Percentiles rank a stretch among this genome's conserved stretches.
Conservation (phyloP, 768 basidiomycete genomes). For the Pulveroboletus ravenelii region DNA sequence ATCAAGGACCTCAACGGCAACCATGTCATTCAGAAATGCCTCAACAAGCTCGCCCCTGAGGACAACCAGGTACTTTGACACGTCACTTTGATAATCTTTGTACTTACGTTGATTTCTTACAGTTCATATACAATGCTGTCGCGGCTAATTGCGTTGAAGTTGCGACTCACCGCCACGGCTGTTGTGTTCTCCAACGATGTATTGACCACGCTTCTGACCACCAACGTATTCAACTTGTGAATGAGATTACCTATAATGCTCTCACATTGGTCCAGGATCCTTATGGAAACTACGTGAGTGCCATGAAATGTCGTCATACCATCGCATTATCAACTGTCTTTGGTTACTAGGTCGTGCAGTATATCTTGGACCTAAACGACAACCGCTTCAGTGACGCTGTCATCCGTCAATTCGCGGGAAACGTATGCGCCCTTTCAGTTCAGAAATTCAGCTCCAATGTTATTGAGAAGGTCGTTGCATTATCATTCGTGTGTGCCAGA, state of each 20-base stretch:
- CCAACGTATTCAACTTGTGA: constrained; percentile 93
- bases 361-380: constrained; percentile 97
- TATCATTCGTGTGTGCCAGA: background rate
- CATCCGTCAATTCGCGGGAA: constrained; percentile 95
- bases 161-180: constrained; percentile 95
- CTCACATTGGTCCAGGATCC: constrained; percentile 97
- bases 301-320: background rate
- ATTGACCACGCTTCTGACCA: constrained; percentile 97
- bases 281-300: constrained; percentile 81
- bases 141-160: constrained; percentile 99
- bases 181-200: constrained; percentile 96
- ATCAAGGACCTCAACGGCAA: constrained; percentile 99
- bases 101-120: background rate
- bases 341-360: constrained; percentile 80
- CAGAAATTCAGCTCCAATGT: constrained; percentile 99
- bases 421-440: constrained; percentile 94
- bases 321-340: background rate
- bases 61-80: constrained; percentile 78
- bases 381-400: constrained; percentile 97
- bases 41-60: constrained; percentile 96
- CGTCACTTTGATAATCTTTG: background rate
- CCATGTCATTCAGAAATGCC: constrained; percentile 98
- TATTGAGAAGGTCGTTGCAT: constrained; percentile 77
- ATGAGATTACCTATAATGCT: constrained; percentile 98
- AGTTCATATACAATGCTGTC: constrained; percentile 99